Base-by-base conservation (phyloP, 805 yeast genomes). In the Clavispora carvajalis region DNA sequence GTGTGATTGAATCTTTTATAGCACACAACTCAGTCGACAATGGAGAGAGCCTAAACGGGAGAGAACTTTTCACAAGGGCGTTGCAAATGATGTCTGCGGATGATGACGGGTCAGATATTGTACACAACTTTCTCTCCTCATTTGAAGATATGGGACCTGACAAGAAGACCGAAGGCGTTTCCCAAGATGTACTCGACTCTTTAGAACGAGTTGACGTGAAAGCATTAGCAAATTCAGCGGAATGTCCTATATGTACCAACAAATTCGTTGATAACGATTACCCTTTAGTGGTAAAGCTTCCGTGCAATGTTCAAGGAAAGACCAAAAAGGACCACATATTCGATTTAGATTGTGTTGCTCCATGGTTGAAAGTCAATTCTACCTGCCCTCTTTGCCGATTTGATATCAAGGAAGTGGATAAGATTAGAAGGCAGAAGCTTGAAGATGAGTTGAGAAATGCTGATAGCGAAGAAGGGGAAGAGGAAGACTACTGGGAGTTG, bases 321-420 rank as follows among this genome's bases (percentile, higher is more conserved):
- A 44, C 54, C 25, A 40, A 56, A 12, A 62, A 55, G 34, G 73
- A 68, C 26, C 98, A 90, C 59, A 73, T 73, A 31, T 90, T 85
- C 60, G 98, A 90, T 57, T 67, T 89, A 48, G 97, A 91, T 50
- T 90, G 97, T 58, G 80, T 91, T 28, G 82, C 84, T 0, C 93
- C 95, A 0, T 90, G 98, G 98, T 68, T 91, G 38, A 76, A 78
- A 47, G 67, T 79, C 38, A 79, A 83, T 51, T 66, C 75, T 1
- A 82, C 87, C 0, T 90, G 98, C 55, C 98, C 98, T 0, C 60
- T 91, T 53, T 91, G 97, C 57, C 71, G 98, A 48, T 78, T 74
- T 45, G 82, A 88, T 54, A 77, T 90, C 19, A 58, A 76, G 16
- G 75, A 70, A 24, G 58, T 57, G 5, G 56, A 54, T 18, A 48